phyloP scores from a whole-genome alignment of 2,329 filamentous ascomycete species.

The Aspergillus versicolor region DNA sequence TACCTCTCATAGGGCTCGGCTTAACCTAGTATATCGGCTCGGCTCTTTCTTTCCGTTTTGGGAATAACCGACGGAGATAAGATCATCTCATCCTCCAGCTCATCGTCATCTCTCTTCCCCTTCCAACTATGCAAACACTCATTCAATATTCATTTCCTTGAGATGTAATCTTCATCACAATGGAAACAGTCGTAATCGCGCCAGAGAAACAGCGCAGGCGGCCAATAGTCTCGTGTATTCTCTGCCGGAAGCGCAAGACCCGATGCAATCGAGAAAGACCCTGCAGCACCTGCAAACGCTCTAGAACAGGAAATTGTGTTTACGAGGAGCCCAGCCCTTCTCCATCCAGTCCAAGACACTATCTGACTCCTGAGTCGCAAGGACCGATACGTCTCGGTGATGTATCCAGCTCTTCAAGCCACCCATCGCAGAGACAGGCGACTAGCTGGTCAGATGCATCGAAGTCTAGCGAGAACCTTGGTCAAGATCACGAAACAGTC shows the following conservation, averaged over 20 bases:
- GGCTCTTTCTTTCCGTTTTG: not conserved
- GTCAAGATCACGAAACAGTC: not conserved
- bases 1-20: not conserved
- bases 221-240: not conserved
- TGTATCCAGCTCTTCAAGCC: not conserved
- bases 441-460: not conserved
- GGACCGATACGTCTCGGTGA: not conserved
- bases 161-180: not conserved
- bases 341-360: not conserved
- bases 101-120: not conserved
- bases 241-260: not conserved
- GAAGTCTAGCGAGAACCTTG: not conserved
- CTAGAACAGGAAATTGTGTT: not conserved
- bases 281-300: not conserved
- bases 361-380: not conserved
- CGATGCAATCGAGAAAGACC: not conserved
- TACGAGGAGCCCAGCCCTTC: not conserved
- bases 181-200: not conserved
- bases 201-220: not conserved
- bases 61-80: not conserved
- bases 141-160: not conserved
- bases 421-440: not conserved
- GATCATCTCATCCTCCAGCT: not conserved
- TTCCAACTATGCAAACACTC: not conserved
- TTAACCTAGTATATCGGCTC: not conserved